These are phyloP conservation scores for Aspergillus affinis DNA, from an alignment of 495 filamentous ascomycete genomes.

Conservation along the genomic window DNA sequence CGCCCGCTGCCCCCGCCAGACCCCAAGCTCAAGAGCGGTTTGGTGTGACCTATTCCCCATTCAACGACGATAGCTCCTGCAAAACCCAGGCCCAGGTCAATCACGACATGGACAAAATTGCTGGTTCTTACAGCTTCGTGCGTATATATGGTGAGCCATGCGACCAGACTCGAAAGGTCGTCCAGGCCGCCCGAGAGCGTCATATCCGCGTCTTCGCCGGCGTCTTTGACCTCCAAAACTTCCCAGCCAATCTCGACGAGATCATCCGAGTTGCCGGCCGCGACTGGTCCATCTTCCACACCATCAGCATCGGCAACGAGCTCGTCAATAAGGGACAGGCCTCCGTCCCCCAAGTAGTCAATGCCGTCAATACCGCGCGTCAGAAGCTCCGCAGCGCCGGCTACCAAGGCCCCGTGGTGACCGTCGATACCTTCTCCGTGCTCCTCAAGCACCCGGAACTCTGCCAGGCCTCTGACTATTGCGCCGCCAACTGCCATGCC, in stretches of 20 bases:
- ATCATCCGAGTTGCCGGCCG: conserved; percentile 54
- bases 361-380: conserved; percentile 57
- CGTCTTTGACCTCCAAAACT: conserved; percentile 62
- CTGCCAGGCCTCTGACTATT: conserved; percentile 73
- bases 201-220: conserved; percentile 71
- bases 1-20: conserved; percentile 14
- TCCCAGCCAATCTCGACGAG: conserved; percentile 50
- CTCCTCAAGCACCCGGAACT: conserved; percentile 64
- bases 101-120: conserved; percentile 57
- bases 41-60: conserved; percentile 75
- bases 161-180: conserved; percentile 61
- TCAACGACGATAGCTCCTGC: conserved; percentile 64
- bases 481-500: conserved; percentile 77
- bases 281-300: conserved; percentile 66
- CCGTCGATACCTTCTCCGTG: conserved; percentile 74
- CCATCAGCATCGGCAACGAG: conserved; percentile 79
- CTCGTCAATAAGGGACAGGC: conserved; percentile 64
- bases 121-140: conserved; percentile 52
- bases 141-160: conserved; percentile 85
- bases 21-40: conserved; percentile 20
- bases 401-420: conserved; percentile 72
- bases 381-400: conserved; percentile 56
- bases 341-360: conserved; percentile 49
- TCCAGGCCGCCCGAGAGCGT: conserved; percentile 55
- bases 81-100: conserved; percentile 62